Percentiles rank a stretch among this genome's conserved stretches.
Evolutionary conservation across 495 filamentous ascomycete genomes (phyloP).

Genomic region (Arthonia radiata): DNA sequence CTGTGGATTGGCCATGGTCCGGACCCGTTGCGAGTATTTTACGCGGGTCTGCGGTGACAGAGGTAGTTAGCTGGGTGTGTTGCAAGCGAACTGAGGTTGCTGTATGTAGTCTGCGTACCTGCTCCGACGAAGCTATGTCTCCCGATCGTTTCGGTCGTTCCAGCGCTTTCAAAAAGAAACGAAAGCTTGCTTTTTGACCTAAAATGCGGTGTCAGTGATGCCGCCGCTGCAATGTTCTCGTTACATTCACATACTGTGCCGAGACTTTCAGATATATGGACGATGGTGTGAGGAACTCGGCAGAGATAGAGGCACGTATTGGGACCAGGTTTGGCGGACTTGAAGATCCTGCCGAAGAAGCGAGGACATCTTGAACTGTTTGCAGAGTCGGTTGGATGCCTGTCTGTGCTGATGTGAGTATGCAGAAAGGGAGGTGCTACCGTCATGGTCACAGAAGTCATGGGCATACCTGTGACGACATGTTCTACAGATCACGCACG

Average conservation of each 20-base stretch:
- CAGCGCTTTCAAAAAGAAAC: slow-evolving; percentile 87
- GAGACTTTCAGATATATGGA: slow-evolving; percentile 76
- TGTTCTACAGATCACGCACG: no score
- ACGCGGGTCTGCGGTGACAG: slow-evolving; percentile 32
- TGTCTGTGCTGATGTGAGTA: background rate
- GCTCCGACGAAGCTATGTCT: slow-evolving; percentile 88
- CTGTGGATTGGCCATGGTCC: slow-evolving; percentile 56
- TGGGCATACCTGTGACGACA: no score
- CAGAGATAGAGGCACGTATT: slow-evolving; percentile 60
- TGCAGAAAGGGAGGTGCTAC: no score
- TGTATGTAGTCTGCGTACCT: slow-evolving; percentile 20
- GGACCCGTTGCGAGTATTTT: slow-evolving; percentile 73
- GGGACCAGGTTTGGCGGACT: slow-evolving; percentile 64
- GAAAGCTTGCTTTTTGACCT: slow-evolving; percentile 36
- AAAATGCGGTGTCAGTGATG: no score
- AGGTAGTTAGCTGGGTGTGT: background rate
- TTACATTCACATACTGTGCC: slow-evolving; percentile 29
- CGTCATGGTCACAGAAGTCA: no score
- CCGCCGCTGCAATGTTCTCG: slow-evolving; percentile 1
- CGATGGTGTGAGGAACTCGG: slow-evolving; percentile 78
- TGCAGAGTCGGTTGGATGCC: background rate
- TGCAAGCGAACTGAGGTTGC: background rate
- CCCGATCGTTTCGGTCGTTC: slow-evolving; percentile 63
- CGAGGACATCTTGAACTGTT: slow-evolving; percentile 26
- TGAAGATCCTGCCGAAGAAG: slow-evolving; percentile 19